Evolutionary conservation across 805 yeast species (phyloP), one percentile per base, ranked within the genome.

Genomic region (Ogataea corticis): DNA sequence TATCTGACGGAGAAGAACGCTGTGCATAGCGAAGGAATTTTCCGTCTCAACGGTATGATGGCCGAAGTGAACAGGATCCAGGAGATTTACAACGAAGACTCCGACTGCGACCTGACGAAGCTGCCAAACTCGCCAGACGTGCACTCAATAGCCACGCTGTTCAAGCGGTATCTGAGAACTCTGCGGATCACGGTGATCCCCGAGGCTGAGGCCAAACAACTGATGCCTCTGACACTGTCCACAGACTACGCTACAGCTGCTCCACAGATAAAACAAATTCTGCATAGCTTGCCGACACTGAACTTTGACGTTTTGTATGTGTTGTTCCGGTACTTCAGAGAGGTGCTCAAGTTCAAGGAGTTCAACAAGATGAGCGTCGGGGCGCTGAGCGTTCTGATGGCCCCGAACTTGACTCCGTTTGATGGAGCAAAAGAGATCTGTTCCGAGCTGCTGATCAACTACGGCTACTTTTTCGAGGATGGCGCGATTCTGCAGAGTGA

Each of bases 11-110:
- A 71, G 31, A 76, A 82, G 19, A 80, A 83, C 17, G 96, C 96
- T 0, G 71, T 83, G n/a, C 77, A 77, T 50, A 94, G 88, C 63
- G 96, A 90, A 58, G 99, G 99, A 10, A 79, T 92, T 2, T 94
- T 94, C 70, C 74, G 99, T 50, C 70, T 90, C 46, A 87, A 91
- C 65, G 98, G 98, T 3, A 87, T 96, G 30, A 85, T 90, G 45
- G 76, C 89, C 1, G 75, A 84, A 42, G 88, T 87, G 32, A 79
- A 83, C 51, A 77, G 72, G 33, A 72, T 87, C 47, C 87, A 83
- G 56, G 87, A 79, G 38, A 72, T 68, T 38, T 92, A 86, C 69
- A 87, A 90, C 60, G 71, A 62, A 11, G 72, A 76, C 4, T 76
- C 77, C 46, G 97, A 91, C 61, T 70, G 87, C 36, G 89, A 87